These are phyloP conservation scores for Myxozyma udenii DNA, from an alignment of 805 yeast species.

Conservation along the genomic window DNA sequence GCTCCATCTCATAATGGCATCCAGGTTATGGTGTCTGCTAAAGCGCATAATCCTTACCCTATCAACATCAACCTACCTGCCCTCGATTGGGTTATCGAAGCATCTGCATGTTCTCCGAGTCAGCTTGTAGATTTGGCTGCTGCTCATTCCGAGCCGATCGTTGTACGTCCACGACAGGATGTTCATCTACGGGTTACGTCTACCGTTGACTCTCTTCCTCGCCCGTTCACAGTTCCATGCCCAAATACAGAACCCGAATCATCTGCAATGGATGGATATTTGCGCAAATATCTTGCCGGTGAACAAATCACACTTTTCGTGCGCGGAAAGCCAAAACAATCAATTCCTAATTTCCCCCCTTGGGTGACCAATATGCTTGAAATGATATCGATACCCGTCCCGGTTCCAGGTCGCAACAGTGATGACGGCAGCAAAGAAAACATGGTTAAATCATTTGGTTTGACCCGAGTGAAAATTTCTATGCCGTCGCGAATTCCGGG, in stretches of 20 bases:
- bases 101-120: constrained; percentile 18
- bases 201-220: constrained; percentile 10
- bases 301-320: constrained; percentile 23
- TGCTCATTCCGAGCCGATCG: constrained; percentile 20
- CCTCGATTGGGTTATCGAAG: constrained; percentile 24
- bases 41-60: constrained; percentile 25
- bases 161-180: constrained; percentile 13
- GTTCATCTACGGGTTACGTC: constrained; percentile 14
- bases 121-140: constrained; percentile 17
- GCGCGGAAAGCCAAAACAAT: constrained; percentile 23
- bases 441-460: constrained; percentile 23
- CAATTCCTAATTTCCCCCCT: constrained; percentile 21
- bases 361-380: constrained; percentile 21
- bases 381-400: constrained; percentile 24
- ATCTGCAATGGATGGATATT: constrained; percentile 24
- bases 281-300: constrained; percentile 19
- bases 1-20: constrained; percentile 11
- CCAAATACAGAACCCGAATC: constrained; percentile 14
- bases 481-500: constrained; percentile 17
- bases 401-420: constrained; percentile 24
- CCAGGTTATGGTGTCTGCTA: constrained; percentile 20
- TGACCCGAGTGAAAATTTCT: constrained; percentile 25
- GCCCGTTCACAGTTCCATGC: constrained; percentile 21
- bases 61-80: constrained; percentile 22
- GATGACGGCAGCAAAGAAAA: constrained; percentile 14